Conservation (phyloP, 768 basidiomycete species). For the Tremella mesenterica region DNA sequence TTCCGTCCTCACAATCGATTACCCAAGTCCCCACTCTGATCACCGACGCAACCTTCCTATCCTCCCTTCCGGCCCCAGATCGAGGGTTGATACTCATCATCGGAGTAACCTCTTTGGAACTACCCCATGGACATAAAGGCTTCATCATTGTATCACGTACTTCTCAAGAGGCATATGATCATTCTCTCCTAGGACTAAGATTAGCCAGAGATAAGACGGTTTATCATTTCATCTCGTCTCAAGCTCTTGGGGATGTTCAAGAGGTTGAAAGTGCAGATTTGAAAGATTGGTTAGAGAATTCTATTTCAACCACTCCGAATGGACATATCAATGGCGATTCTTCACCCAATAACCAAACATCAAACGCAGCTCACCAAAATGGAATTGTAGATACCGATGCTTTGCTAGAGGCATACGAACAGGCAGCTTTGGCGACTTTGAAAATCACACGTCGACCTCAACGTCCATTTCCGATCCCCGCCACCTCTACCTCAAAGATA, state of each 20-base stretch:
- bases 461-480: slow-evolving; percentile 52
- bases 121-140: slow-evolving; percentile 16
- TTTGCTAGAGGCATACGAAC: slow-evolving; percentile 54
- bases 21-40: slow-evolving; percentile 20
- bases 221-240: slow-evolving; percentile 66
- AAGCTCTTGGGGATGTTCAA: slow-evolving; percentile 46
- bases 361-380: slow-evolving; percentile 6
- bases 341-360: not conserved
- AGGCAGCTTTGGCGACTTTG: slow-evolving; percentile 59
- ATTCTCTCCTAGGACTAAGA: slow-evolving; percentile 75
- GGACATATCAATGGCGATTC: slow-evolving; percentile 22
- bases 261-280: slow-evolving; percentile 54
- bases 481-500: slow-evolving; percentile 48
- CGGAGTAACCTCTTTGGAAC: slow-evolving; percentile 18
- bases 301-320: slow-evolving; percentile 15
- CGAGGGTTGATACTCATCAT: slow-evolving; percentile 28
- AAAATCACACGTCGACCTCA: slow-evolving; percentile 57
- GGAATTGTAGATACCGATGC: slow-evolving; percentile 23
- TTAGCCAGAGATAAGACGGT: slow-evolving; percentile 71
- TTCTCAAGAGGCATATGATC: slow-evolving; percentile 75
- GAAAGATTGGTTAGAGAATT: slow-evolving; percentile 53
- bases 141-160: slow-evolving; percentile 72
- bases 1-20: too few species aligned
- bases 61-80: slow-evolving; percentile 23
- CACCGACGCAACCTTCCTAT: slow-evolving; percentile 33